Evolutionary conservation across 306 rosid species (phyloP), one percentile per base, ranked within the genome.

Genomic region (Pterocarpus macrocarpus): DNA sequence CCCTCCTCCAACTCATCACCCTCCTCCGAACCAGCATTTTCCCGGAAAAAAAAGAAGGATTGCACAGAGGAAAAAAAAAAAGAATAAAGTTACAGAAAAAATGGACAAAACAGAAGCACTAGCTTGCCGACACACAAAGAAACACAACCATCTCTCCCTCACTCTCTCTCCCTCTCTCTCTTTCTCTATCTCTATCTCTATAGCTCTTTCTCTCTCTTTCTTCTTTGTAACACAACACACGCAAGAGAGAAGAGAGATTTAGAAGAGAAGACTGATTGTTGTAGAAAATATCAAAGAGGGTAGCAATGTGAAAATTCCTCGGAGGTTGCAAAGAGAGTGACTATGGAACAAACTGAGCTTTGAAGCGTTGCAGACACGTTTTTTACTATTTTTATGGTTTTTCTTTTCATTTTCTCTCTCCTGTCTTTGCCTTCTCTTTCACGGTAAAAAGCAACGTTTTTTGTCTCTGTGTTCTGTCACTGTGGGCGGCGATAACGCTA

Each of bases 1-100:
- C 97, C 77, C 94, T 89, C 67, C 94, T 87, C 99, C 97, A 92
- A 72, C 94, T 95, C 92, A 90, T 88, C 49, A 89, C 84, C 77
- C 92, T 89, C 76, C 92, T 77, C 82, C 77, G 84, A 66, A 84
- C 88, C 81, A 89, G 76, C 92, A 93, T 93, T 83, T 67, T 55
- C 33, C 22, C 39, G 14, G 55, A 4, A 64, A 67, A 50, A 14
- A 50, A 75, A 69, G 64, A 50, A 16, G 38, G 71, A 76, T 28
- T 44, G 69, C 71, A 72, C 62, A 64, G 41, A 82, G 2, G 45
- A 45, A 45, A 45, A 15, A 35, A 13, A 71, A 8, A 12, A 22
- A 36, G 4, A 36, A 22, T 72, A 45, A 67, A 55, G 45, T 47
- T 75, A 75, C 36, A 66, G 64, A 72, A 68, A 5, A 3, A 5